Evolutionary conservation across 208 protist species (phyloP).

Genomic region (Wallacemonas rigidus): DNA sequence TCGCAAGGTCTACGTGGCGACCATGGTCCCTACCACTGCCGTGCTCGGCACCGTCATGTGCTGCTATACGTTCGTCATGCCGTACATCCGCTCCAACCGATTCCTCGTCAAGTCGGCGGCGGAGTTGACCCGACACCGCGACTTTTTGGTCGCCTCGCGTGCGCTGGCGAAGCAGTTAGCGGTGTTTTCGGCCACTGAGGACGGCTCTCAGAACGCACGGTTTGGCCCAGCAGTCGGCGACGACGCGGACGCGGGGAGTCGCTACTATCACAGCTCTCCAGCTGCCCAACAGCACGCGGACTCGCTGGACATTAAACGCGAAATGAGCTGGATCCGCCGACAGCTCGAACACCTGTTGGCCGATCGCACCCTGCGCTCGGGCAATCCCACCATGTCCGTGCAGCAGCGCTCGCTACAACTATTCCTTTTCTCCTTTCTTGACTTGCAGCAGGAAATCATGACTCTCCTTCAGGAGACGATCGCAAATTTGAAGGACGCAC

Average conservation of each 20-base stretch:
- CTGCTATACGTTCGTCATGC: constrained; percentile 44
- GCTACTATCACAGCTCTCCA: constrained; percentile 17
- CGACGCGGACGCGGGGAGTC: constrained; percentile 1
- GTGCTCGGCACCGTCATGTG: constrained; percentile 42
- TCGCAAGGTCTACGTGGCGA: constrained; percentile 40
- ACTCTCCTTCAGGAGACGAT: constrained; percentile 13
- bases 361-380: neutral
- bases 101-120: constrained; percentile 30
- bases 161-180: constrained; percentile 3
- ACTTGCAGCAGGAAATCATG: constrained; percentile 22
- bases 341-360: constrained; percentile 13
- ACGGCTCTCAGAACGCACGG: neutral
- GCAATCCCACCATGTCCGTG: constrained; percentile 13
- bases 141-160: constrained; percentile 1
- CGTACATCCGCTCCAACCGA: constrained; percentile 31
- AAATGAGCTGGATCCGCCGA: constrained; percentile 19
- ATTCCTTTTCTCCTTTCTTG: constrained; percentile 23
- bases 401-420: constrained; percentile 21
- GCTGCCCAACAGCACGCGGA: constrained; percentile 18
- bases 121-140: constrained; percentile 37
- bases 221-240: neutral
- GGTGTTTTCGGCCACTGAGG: neutral
- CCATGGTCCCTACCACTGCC: constrained; percentile 54
- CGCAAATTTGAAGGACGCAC: constrained; percentile 3
- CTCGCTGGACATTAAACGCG: constrained; percentile 20